Evolutionary conservation across 129 eudicot species (phyloP).

Genomic region (Mikania micrantha): DNA sequence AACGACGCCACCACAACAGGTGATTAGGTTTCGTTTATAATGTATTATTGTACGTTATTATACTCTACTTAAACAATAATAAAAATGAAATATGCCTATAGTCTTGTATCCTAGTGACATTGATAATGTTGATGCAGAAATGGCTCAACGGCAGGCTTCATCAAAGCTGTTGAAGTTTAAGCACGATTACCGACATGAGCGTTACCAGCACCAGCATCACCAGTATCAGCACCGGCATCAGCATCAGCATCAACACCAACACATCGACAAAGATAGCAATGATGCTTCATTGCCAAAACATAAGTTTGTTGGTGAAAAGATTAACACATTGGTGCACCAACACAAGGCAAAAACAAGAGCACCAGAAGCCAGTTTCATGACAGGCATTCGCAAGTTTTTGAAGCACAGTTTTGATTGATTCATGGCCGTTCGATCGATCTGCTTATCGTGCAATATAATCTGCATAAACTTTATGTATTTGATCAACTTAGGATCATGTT

Average conservation of each 20-base stretch:
- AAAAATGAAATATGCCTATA: no score
- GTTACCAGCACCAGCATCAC: constrained; percentile 7
- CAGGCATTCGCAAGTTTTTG: constrained; percentile 20
- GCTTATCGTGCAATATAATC: not conserved
- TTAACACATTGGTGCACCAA: no score
- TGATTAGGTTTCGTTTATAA: no score
- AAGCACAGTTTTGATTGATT: constrained; percentile 24
- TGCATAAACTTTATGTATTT: not conserved
- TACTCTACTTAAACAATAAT: no score
- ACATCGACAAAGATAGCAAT: not conserved
- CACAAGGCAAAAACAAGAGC: not conserved
- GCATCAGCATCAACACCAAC: not conserved
- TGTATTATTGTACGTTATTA: no score
- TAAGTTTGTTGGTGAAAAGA: constrained; percentile 1
- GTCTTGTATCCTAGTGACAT: no score
- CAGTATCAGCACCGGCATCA: constrained; percentile 1
- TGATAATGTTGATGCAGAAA: not conserved
- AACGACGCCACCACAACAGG: no score
- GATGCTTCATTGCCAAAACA: not conserved
- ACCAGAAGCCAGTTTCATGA: constrained; percentile 22
- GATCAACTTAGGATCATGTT: no score
- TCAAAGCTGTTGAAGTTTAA: constrained; percentile 5
- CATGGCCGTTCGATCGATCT: not conserved
- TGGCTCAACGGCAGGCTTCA: not conserved
- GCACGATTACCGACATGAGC: not conserved